A percentile compares a stretch with the other conserved stretches of the same genome.
phyloP scores from a whole-genome alignment of 208 protist species.

The Acanthamoeba lenticulata region DNA sequence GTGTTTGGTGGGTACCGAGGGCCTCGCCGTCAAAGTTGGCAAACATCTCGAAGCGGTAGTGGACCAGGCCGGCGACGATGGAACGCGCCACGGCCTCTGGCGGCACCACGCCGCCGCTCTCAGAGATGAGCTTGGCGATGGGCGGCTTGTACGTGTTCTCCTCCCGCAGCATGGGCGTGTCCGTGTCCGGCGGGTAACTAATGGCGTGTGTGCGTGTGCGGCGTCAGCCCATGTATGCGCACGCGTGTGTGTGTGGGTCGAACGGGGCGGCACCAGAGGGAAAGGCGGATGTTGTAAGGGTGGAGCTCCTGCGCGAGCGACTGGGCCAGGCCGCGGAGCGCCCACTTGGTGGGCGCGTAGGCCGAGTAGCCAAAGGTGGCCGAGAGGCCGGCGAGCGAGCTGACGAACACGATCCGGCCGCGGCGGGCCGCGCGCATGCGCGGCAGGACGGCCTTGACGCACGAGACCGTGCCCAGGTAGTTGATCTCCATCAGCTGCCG shows the following conservation, averaged over 20 bases:
- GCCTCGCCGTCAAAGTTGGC: conserved; percentile 60
- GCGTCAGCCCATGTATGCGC: background rate
- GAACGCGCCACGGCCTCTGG: background rate
- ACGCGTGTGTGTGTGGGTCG: background rate
- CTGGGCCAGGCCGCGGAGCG: conserved; percentile 22
- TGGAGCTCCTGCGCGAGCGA: conserved; percentile 65
- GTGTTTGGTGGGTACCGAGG: background rate
- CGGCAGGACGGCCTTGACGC: conserved; percentile 76
- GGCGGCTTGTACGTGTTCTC: conserved; percentile 77
- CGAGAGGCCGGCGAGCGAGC: conserved; percentile 62
- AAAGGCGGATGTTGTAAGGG: conserved; percentile 61
- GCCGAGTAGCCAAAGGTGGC: conserved; percentile 72
- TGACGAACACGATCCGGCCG: conserved; percentile 71
- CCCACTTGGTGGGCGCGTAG: conserved; percentile 73
- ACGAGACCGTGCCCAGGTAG: conserved; percentile 75
- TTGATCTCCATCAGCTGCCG: conserved; percentile 73
- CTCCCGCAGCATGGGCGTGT: conserved; percentile 71
- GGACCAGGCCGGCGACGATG: conserved; percentile 27
- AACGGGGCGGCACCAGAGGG: background rate
- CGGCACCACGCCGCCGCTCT: conserved; percentile 54
- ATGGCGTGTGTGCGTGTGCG: background rate
- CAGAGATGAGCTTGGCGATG: conserved; percentile 60
- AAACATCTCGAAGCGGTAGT: conserved; percentile 44
- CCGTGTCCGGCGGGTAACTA: conserved; percentile 78
- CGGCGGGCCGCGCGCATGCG: too few relatives aligned